Conservation (phyloP, 345 rosid species). For the Corymbia maculata region DNA sequence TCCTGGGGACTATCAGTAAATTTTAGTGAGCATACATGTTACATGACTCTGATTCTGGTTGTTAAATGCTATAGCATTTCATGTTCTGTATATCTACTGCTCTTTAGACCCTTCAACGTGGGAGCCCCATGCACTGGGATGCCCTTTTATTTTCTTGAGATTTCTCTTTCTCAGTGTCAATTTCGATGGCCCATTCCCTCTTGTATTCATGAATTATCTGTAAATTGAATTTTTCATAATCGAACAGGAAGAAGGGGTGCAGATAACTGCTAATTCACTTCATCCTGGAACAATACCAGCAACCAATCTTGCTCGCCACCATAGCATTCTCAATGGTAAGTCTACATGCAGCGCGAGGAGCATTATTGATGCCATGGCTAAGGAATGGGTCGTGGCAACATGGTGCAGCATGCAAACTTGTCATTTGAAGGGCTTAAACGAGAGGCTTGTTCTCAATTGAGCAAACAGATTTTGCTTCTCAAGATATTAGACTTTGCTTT, state of each 20-base stretch:
- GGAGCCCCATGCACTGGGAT: neutral
- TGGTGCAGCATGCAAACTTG: neutral
- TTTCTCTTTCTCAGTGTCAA: neutral
- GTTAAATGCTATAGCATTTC: neutral
- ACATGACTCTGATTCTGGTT: neutral
- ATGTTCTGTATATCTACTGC: neutral
- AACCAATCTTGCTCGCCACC: conserved; percentile 55
- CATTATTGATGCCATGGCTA: neutral
- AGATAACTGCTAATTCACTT: conserved; percentile 60
- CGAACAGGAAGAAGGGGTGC: conserved; percentile 51
- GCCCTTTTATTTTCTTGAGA: neutral
- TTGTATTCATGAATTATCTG: neutral
- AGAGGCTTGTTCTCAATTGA: neutral
- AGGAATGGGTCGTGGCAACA: neutral
- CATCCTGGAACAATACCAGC: conserved; percentile 63
- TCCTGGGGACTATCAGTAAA: neutral
- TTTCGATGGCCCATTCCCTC: neutral
- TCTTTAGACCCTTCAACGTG: neutral
- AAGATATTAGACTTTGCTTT: neutral
- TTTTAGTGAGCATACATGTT: neutral
- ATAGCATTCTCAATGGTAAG: conserved; percentile 35
- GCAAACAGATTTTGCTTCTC: neutral
- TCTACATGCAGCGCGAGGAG: neutral
- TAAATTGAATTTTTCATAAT: neutral
- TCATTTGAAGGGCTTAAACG: neutral